These are phyloP conservation scores for Echria macrotheca DNA, from an alignment of 495 filamentous ascomycete species.

Conservation along the genomic window DNA sequence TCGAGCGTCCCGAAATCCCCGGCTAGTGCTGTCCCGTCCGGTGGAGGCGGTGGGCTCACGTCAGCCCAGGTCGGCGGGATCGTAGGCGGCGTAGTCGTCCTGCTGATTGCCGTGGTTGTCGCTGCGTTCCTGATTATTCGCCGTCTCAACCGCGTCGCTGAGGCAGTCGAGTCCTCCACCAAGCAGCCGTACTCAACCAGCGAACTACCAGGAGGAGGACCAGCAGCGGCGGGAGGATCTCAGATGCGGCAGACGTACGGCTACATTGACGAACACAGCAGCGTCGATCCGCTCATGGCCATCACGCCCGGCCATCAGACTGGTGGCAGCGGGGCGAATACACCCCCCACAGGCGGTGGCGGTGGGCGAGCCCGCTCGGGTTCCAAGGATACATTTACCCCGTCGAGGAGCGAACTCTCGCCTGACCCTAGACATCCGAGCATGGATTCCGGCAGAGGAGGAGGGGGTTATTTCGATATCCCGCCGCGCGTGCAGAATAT, in stretches of 20 bases:
- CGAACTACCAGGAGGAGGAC: no score
- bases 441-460: slow-evolving; percentile 25
- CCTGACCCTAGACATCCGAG: slow-evolving; percentile 16
- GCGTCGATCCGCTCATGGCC: slow-evolving; percentile 23
- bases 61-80: slow-evolving; percentile 37
- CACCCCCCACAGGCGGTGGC: slow-evolving; percentile 15
- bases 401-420: slow-evolving; percentile 21
- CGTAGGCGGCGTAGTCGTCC: slow-evolving; percentile 35
- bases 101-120: slow-evolving; percentile 32
- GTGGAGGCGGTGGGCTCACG: slow-evolving; percentile 26
- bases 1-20: slow-evolving; percentile 34
- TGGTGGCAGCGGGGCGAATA: slow-evolving; percentile 8
- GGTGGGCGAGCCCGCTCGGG: no score
- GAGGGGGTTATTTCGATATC: slow-evolving; percentile 27
- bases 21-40: slow-evolving; percentile 8
- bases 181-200: slow-evolving; percentile 20
- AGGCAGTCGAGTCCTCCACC: slow-evolving; percentile 29
- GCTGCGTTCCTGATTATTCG: slow-evolving; percentile 36
- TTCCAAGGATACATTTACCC: slow-evolving; percentile 12
- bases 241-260: slow-evolving; percentile 10
- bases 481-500: slow-evolving; percentile 15
- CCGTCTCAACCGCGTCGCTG: slow-evolving; percentile 30
- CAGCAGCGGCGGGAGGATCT: no score
- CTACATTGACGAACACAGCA: slow-evolving; percentile 15
- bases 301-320: slow-evolving; percentile 2